These are phyloP conservation scores for Verbascum thapsus DNA, from an alignment of 257 asterid genomes.

Conservation along the genomic window DNA sequence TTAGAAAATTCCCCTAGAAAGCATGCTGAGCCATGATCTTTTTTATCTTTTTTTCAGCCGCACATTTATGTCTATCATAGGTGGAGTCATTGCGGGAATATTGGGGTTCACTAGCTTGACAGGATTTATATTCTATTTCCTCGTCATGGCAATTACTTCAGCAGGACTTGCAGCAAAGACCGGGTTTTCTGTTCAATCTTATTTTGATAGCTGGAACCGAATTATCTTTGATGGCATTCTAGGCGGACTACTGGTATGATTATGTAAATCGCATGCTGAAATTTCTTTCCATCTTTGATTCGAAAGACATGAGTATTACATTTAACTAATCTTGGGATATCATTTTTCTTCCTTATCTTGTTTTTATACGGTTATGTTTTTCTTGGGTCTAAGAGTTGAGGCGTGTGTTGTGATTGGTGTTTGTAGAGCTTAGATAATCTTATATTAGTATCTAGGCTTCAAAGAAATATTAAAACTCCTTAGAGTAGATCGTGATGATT, in stretches of 20 bases:
- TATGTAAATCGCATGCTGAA: constrained; percentile 10
- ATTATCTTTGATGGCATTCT: constrained; percentile 75
- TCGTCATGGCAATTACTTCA: constrained; percentile 79
- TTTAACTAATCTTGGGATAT: no score
- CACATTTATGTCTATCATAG: constrained; percentile 88
- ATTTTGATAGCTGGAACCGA: constrained; percentile 81
- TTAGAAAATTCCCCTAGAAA: neutral
- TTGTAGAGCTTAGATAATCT: no score
- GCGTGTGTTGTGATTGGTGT: no score
- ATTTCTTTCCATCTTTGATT: constrained; percentile 2
- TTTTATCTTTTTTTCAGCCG: constrained; percentile 55
- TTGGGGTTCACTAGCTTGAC: constrained; percentile 70
- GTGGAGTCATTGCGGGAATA: constrained; percentile 85
- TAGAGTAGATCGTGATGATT: no score
- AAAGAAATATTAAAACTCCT: no score
- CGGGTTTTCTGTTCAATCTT: constrained; percentile 67
- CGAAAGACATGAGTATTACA: neutral
- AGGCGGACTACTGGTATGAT: constrained; percentile 81
- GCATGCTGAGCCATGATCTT: constrained; percentile 24
- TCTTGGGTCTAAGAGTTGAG: no score
- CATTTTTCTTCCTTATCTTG: no score
- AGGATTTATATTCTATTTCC: constrained; percentile 75
- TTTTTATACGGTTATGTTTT: no score
- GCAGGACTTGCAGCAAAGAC: constrained; percentile 84
- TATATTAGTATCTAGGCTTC: no score